These are phyloP conservation scores for Jackrogersella minutella DNA, from an alignment of 495 filamentous ascomycete genomes.

Conservation along the genomic window DNA sequence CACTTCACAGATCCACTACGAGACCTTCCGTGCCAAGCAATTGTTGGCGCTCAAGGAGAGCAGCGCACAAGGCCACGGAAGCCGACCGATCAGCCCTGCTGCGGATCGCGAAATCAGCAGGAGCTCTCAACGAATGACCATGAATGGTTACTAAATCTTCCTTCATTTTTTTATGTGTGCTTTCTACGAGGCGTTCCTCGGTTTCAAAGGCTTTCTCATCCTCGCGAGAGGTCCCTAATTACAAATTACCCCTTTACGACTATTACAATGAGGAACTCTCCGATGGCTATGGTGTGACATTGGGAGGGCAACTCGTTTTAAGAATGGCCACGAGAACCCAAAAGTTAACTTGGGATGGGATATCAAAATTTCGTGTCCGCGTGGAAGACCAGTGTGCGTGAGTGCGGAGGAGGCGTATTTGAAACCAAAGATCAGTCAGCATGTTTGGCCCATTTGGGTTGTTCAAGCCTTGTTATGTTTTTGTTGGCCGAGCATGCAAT, in stretches of 20 bases:
- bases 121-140: constrained; percentile 93
- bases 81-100: constrained; percentile 91
- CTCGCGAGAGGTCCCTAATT: constrained; percentile 32
- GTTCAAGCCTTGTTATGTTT: constrained; percentile 39
- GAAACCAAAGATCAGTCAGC: constrained; percentile 32
- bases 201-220: constrained; percentile 27
- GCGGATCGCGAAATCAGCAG: constrained; percentile 96
- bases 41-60: constrained; percentile 96
- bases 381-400: constrained; percentile 25
- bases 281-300: constrained; percentile 17
- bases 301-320: constrained; percentile 22
- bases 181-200: constrained; percentile 42
- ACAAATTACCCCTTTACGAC: constrained; percentile 35
- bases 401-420: constrained; percentile 36
- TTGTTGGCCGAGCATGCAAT: constrained; percentile 45
- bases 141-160: constrained; percentile 87
- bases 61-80: constrained; percentile 85
- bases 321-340: constrained; percentile 28
- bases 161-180: constrained; percentile 32
- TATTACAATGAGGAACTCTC: constrained; percentile 30
- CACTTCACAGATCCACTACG: constrained; percentile 99
- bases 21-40: constrained; percentile 99
- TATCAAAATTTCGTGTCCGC: constrained; percentile 34
- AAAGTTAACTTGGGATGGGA: constrained; percentile 30
- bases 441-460: constrained; percentile 30